Evolutionary conservation across 805 yeast species (phyloP).

Genomic region (Metschnikowia colocasiae): DNA sequence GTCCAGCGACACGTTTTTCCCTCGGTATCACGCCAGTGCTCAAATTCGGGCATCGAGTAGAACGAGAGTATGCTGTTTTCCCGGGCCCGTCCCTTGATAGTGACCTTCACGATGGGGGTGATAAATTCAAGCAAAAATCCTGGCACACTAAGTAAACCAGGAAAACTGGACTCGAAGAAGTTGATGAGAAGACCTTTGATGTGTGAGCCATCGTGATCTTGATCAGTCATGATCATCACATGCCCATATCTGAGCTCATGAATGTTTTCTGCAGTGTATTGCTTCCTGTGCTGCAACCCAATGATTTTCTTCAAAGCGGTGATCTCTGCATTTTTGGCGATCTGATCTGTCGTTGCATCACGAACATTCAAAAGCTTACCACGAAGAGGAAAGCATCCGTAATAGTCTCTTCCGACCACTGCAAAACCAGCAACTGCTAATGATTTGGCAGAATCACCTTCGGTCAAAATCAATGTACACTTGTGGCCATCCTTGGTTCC

Average conservation of each 20-base stretch:
- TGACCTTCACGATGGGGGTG: constrained; percentile 93
- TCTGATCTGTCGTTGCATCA: constrained; percentile 95
- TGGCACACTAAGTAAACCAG: constrained; percentile 85
- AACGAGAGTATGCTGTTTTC: constrained; percentile 59
- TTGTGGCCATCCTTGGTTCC: constrained; percentile 90
- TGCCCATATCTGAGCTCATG: constrained; percentile 87
- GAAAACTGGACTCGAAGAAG: constrained; percentile 89
- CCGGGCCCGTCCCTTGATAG: constrained; percentile 53
- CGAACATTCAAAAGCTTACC: constrained; percentile 95
- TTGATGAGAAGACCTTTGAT: constrained; percentile 94
- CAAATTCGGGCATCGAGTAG: constrained; percentile 94
- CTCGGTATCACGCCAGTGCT: constrained; percentile 84
- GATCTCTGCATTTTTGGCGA: constrained; percentile 88
- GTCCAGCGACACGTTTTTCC: constrained; percentile 76
- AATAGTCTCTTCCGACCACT: constrained; percentile 91
- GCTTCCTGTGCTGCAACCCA: constrained; percentile 90
- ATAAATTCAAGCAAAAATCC: constrained; percentile 92
- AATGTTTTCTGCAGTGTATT: constrained; percentile 58
- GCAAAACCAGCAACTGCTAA: constrained; percentile 91
- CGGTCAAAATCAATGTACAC: constrained; percentile 91
- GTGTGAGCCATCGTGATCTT: constrained; percentile 98
- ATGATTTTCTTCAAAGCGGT: constrained; percentile 93
- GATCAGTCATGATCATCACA: constrained; percentile 99
- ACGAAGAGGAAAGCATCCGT: constrained; percentile 92
- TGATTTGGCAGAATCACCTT: constrained; percentile 94